These are phyloP conservation scores for Dovyalis caffra DNA, from an alignment of 345 rosid genomes.

Conservation along the genomic window DNA sequence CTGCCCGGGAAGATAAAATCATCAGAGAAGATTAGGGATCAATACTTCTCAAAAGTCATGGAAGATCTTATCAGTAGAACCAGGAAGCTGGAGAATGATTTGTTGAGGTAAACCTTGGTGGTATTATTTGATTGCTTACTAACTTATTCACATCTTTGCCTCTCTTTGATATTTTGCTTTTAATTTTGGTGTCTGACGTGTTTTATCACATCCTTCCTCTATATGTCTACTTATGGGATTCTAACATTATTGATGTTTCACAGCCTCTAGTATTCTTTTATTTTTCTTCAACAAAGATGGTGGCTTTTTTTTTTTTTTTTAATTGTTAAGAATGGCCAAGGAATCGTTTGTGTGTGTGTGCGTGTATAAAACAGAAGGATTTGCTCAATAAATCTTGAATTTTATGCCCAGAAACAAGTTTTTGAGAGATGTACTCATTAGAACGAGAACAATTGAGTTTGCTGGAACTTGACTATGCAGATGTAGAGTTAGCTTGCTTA, in stretches of 20 bases:
- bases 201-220: neutral
- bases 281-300: neutral
- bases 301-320: too few species aligned
- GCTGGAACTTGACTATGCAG: neutral
- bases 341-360: too few species aligned
- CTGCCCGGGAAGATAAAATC: slow-evolving; percentile 35
- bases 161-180: neutral
- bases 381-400: neutral
- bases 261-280: neutral
- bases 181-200: neutral
- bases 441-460: neutral
- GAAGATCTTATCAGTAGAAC: slow-evolving; percentile 54
- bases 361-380: neutral
- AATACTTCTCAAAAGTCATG: slow-evolving; percentile 48
- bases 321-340: neutral
- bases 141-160: neutral
- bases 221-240: neutral
- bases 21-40: slow-evolving; percentile 41
- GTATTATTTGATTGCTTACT: neutral
- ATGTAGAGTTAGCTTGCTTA: neutral
- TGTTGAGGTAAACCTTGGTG: slow-evolving; percentile 49
- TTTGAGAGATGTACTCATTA: neutral
- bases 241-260: neutral
- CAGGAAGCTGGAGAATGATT: slow-evolving; percentile 51
- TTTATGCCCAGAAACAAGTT: neutral